These are phyloP conservation scores for Eucalyptus globulus DNA, from an alignment of 345 rosid species.

Conservation along the genomic window DNA sequence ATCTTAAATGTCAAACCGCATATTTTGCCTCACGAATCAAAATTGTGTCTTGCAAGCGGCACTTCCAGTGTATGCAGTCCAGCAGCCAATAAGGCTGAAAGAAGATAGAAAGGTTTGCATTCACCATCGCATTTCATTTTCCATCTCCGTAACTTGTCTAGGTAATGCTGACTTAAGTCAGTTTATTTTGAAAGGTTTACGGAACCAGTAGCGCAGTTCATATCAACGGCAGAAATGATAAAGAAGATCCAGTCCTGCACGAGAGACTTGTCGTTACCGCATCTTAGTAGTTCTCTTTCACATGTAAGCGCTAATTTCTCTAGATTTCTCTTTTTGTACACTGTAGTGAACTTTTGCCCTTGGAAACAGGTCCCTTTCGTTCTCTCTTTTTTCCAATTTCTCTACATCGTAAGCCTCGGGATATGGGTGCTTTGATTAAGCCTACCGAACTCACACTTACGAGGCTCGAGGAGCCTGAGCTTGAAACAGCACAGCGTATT, in stretches of 20 bases:
- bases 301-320: slow-evolving; percentile 15
- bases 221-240: slow-evolving; percentile 77
- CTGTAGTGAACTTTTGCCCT: background rate
- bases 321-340: background rate
- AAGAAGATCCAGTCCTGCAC: slow-evolving; percentile 75
- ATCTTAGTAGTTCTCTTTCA: slow-evolving; percentile 10
- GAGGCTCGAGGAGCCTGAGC: slow-evolving; percentile 83
- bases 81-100: slow-evolving; percentile 22
- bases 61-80: background rate
- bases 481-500: slow-evolving; percentile 80
- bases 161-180: background rate
- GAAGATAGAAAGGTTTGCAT: slow-evolving; percentile 67
- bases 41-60: background rate
- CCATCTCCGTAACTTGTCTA: background rate
- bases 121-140: background rate
- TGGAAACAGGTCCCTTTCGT: background rate
- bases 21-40: background rate
- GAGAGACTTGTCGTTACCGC: slow-evolving; percentile 58
- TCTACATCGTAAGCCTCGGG: background rate
- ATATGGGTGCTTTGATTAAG: background rate
- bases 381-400: background rate
- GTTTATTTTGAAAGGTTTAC: slow-evolving; percentile 34
- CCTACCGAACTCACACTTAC: slow-evolving; percentile 59
- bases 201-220: slow-evolving; percentile 37
- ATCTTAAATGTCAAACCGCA: background rate